Evolutionary conservation across 2,329 filamentous ascomycete species (phyloP).

Genomic region (Pseudogymnoascus sp.): DNA sequence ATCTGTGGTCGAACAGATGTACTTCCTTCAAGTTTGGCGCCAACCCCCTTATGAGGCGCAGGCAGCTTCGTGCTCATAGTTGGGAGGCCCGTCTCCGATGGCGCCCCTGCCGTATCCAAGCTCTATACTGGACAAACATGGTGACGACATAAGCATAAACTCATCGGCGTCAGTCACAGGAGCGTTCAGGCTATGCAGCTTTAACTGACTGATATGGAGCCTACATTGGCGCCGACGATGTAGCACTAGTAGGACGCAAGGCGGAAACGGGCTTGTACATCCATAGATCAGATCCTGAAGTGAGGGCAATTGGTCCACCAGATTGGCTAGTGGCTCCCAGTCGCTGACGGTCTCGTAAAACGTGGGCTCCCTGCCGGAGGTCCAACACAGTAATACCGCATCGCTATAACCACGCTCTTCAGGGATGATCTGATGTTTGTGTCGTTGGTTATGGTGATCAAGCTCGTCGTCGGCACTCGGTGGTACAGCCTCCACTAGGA

Average conservation of each 20-base stretch:
- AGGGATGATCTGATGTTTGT: background rate
- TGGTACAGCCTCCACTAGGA: background rate
- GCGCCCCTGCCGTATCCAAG: background rate
- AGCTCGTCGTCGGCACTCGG: background rate
- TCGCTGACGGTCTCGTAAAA: background rate
- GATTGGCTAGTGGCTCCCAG: constrained; percentile 3
- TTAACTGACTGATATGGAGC: constrained; percentile 13
- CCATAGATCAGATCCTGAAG: constrained; percentile 13
- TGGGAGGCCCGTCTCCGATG: background rate
- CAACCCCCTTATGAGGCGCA: background rate
- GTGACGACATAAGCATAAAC: constrained; percentile 9
- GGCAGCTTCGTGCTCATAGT: background rate
- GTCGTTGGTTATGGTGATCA: background rate
- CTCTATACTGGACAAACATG: constrained; percentile 12
- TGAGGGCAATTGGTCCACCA: constrained; percentile 3
- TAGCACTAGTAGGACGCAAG: constrained; percentile 9
- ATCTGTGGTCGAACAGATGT: background rate
- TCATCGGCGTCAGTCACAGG: background rate
- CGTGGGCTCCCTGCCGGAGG: background rate
- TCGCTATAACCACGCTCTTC: background rate
- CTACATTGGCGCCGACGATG: constrained; percentile 5
- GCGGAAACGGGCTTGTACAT: constrained; percentile 10
- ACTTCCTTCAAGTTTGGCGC: background rate
- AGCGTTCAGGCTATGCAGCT: background rate
- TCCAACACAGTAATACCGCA: background rate